Percentiles rank a stretch among this genome's conserved stretches.
Evolutionary conservation across 805 yeast genomes (phyloP).

Genomic region (Torulaspora quercuum): DNA sequence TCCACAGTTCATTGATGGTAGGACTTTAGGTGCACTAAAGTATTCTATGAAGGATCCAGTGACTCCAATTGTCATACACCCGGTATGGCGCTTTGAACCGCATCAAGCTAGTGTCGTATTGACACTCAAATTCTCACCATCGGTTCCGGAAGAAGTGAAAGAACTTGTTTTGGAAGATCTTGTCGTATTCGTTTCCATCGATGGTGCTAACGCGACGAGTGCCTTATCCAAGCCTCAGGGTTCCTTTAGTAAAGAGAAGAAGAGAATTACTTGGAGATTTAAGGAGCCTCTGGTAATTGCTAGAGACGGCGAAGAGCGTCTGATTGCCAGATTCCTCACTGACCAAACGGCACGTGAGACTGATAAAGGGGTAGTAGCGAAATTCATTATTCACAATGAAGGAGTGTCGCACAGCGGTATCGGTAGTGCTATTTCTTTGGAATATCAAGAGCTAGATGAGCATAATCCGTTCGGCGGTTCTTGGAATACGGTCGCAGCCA

Average conservation of each 20-base stretch:
- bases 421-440: conserved; percentile 44
- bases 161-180: conserved; percentile 36
- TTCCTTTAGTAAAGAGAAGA: conserved; percentile 79
- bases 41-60: conserved; percentile 54
- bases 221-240: conserved; percentile 93
- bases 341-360: conserved; percentile 67
- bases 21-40: conserved; percentile 77
- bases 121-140: conserved; percentile 45
- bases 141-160: conserved; percentile 37
- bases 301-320: conserved; percentile 52
- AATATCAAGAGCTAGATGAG: conserved; percentile 37
- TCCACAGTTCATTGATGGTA: conserved; percentile 51
- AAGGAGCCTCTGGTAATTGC: conserved; percentile 41
- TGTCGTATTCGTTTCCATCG: conserved; percentile 50
- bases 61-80: conserved; percentile 69
- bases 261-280: conserved; percentile 83
- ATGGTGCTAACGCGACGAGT: conserved; percentile 58
- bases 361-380: conserved; percentile 67
- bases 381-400: conserved; percentile 47
- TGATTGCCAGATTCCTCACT: conserved; percentile 84
- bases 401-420: conserved; percentile 39
- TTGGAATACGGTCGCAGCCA: conserved; percentile 37
- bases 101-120: conserved; percentile 83
- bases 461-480: conserved; percentile 41
- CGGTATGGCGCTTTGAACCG: conserved; percentile 86